phyloP scores from a whole-genome alignment of 805 yeast genomes.

The Saccharomycopsis selenospora region DNA sequence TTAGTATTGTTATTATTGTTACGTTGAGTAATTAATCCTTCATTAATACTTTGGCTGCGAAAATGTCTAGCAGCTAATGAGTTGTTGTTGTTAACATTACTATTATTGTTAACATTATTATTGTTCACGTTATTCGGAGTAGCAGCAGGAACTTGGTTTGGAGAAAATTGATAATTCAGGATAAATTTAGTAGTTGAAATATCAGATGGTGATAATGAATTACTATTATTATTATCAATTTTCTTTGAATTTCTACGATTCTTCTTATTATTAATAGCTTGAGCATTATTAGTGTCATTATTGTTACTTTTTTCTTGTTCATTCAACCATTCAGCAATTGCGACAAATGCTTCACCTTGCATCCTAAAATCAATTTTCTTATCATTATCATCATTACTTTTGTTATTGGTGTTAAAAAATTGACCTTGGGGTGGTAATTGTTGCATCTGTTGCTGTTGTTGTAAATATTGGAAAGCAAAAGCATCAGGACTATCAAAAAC shows the following conservation, averaged over 20 bases:
- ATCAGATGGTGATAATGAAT: not conserved
- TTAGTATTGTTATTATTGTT: not conserved
- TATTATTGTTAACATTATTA: not conserved
- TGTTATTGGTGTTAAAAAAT: no score
- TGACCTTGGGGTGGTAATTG: no score
- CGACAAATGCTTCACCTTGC: conserved; percentile 17
- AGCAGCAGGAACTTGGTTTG: no score
- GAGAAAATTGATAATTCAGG: not conserved
- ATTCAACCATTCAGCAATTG: conserved; percentile 16
- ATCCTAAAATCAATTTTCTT: conserved; percentile 17
- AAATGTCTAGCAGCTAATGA: not conserved
- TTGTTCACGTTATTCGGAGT: no score
- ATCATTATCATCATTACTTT: not conserved
- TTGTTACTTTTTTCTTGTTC: conserved; percentile 4
- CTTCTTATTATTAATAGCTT: no score
- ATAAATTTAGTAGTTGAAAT: not conserved
- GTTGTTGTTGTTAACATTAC: not conserved
- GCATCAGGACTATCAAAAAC: not conserved
- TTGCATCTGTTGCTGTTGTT: not conserved
- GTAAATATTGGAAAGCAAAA: not conserved
- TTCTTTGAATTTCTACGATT: no score
- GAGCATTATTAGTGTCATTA: not conserved
- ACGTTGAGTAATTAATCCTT: not conserved
- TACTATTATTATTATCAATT: not conserved
- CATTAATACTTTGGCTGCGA: conserved; percentile 1